These are phyloP conservation scores for Cadophora sp. DNA, from an alignment of 2,329 filamentous ascomycete species.

Conservation along the genomic window DNA sequence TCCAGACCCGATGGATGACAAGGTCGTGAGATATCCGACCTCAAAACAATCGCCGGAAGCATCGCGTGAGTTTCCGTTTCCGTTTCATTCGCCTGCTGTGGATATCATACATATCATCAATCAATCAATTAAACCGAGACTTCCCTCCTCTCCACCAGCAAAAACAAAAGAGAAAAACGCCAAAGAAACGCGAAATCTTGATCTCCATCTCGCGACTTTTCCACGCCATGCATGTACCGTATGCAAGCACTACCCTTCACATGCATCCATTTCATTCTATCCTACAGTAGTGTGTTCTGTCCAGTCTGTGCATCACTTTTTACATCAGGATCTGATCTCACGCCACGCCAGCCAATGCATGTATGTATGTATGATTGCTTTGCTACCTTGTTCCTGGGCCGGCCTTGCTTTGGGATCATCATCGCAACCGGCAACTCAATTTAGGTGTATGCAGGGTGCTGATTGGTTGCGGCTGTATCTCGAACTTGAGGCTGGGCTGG, in stretches of 20 bases:
- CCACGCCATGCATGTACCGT: background rate
- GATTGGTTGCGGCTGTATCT: background rate
- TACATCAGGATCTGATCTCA: conserved; percentile 2
- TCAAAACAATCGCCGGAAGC: conserved; percentile 6
- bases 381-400: background rate
- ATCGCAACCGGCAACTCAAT: no score
- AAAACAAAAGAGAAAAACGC: background rate
- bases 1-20: background rate
- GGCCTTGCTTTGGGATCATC: conserved; percentile 2
- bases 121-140: background rate
- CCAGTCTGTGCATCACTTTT: background rate
- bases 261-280: background rate
- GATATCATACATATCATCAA: no score
- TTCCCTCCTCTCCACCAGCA: background rate
- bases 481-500: background rate
- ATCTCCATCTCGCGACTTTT: background rate
- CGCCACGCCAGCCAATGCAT: background rate
- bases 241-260: conserved; percentile 12
- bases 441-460: background rate
- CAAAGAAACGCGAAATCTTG: conserved; percentile 12
- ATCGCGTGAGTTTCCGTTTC: conserved; percentile 3
- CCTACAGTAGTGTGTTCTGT: background rate
- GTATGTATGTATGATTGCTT: background rate
- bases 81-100: background rate
- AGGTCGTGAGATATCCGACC: background rate